Base-by-base conservation (phyloP, 2,329 filamentous ascomycete species). In the Aspergillus fumigatiaffinis region DNA sequence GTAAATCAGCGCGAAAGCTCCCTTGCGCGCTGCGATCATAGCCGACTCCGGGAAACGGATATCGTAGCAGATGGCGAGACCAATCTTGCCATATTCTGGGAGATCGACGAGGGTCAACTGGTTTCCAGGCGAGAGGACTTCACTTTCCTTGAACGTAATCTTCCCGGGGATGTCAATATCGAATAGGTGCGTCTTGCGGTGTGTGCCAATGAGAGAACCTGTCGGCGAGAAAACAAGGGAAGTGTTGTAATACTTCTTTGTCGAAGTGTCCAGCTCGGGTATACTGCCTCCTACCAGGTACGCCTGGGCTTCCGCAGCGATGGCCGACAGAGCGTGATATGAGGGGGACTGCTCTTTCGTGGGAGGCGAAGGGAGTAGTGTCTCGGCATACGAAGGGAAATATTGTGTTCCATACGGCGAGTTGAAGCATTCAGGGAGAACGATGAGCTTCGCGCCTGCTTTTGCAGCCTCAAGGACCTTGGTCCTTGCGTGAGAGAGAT, bases 391-490 rank as follows among this genome's bases (percentile, higher is more conserved):
- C 60, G 87, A 84, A 54, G 92, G 88, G 77, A 99, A 99, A 81
- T 88, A 92, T 70, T 91, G 83, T 64, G 87, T 92, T 64, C 94
- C 94, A 76, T 99, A 99, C 8, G 94, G 94, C 46, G 90, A 95
- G 80, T 99, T 99, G 86, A 99, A 99, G 82, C 94, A 99, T 79
- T 99, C 94, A 38, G 94, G 94, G 20, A 99, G 84, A 35, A 97
- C 91, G 63, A 97, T 87, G 58, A 99, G 86, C 56, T 89, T 86
- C 59, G 93, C 91, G 64, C 93, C 93, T 3, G 79, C 79, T 26
- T 79, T 75, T 25, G 91, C 88, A 4, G 94, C 93, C 73, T 91
- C 87, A 61, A 91, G 83, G 57, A 97, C 92, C 72, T 94, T 92
- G 47, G 82, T 81, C 56, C 90, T 88, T 12, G 94, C 93, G 72